A percentile compares a stretch with the other conserved stretches of the same genome.
These are phyloP conservation scores for Sinapis alba DNA, from an alignment of 441 rosid genomes.

Conservation along the genomic window DNA sequence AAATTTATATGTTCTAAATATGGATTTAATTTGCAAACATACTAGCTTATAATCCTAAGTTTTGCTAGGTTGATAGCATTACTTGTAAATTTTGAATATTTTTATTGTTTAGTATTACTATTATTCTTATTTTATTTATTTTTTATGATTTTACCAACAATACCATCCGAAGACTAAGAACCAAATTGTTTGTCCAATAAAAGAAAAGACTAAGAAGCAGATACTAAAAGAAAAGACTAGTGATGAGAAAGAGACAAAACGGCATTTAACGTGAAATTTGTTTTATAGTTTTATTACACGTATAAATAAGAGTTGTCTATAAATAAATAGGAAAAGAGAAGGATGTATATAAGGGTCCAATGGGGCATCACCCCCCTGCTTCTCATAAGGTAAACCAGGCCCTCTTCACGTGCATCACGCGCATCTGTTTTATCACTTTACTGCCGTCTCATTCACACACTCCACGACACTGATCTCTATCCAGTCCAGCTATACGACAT, in stretches of 20 bases:
- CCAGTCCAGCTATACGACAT: slow-evolving; percentile 31
- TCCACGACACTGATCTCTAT: slow-evolving; percentile 33
- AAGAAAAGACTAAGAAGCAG: no score
- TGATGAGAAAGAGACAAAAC: no score
- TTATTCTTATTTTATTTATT: no score
- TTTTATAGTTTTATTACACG: slow-evolving; percentile 14
- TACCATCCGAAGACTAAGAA: no score
- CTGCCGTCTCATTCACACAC: slow-evolving; percentile 32
- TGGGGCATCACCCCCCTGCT: slow-evolving; percentile 27
- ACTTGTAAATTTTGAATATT: no score
- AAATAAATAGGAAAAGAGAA: not conserved
- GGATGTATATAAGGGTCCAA: slow-evolving; percentile 26
- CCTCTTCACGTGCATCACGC: slow-evolving; percentile 41
- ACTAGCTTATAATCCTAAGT: not conserved
- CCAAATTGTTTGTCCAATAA: no score
- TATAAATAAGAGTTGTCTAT: not conserved
- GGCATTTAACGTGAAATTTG: slow-evolving; percentile 15
- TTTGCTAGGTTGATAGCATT: no score
- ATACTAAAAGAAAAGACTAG: no score
- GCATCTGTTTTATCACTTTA: slow-evolving; percentile 26
- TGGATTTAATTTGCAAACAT: not conserved
- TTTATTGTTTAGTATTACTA: no score
- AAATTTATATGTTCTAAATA: no score
- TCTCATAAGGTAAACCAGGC: slow-evolving; percentile 21
- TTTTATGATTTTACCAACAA: no score